A percentile compares a stretch with the other conserved stretches of the same genome.
Evolutionary conservation across 345 rosid species (phyloP).

Genomic region (Brassica cretica): DNA sequence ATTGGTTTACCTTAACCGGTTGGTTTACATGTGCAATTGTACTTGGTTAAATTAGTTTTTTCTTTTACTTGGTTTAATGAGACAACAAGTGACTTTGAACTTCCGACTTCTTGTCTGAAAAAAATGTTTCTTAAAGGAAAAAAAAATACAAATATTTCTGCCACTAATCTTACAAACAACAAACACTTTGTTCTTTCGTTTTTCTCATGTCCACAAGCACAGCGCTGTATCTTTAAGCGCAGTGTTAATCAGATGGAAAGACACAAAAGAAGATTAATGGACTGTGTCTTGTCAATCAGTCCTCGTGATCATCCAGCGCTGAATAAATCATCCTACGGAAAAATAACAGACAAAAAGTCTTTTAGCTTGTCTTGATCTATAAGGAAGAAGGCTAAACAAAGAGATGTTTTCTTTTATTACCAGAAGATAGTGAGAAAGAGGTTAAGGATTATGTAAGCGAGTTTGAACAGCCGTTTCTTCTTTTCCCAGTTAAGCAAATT

Average conservation of each 20-base stretch:
- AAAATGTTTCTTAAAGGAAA: not conserved
- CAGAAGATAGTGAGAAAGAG: constrained; percentile 85
- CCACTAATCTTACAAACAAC: constrained; percentile 22
- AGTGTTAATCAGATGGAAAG: not conserved
- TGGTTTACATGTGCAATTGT: constrained; percentile 16
- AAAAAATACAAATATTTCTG: constrained; percentile 15
- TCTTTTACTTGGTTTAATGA: not conserved
- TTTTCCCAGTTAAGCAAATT: constrained; percentile 86
- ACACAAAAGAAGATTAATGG: not conserved
- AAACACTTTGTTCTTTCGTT: not conserved
- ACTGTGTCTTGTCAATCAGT: not conserved
- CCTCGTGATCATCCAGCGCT: constrained; percentile 48
- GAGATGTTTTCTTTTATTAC: constrained; percentile 39
- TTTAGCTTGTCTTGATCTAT: constrained; percentile 23
- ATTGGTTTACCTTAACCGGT: constrained; percentile 20
- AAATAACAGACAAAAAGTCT: constrained; percentile 3
- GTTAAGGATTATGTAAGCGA: constrained; percentile 64
- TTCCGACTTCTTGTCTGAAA: not conserved
- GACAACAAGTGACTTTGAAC: not conserved
- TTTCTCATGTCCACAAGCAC: not conserved
- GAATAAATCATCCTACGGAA: constrained; percentile 69
- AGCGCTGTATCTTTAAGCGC: constrained; percentile 14
- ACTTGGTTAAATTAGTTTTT: not conserved
- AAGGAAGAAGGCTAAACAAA: constrained; percentile 1
- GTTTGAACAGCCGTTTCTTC: constrained; percentile 86